phyloP scores from a whole-genome alignment of 148 eudicot genomes.

The Rhododendron ovatum region DNA sequence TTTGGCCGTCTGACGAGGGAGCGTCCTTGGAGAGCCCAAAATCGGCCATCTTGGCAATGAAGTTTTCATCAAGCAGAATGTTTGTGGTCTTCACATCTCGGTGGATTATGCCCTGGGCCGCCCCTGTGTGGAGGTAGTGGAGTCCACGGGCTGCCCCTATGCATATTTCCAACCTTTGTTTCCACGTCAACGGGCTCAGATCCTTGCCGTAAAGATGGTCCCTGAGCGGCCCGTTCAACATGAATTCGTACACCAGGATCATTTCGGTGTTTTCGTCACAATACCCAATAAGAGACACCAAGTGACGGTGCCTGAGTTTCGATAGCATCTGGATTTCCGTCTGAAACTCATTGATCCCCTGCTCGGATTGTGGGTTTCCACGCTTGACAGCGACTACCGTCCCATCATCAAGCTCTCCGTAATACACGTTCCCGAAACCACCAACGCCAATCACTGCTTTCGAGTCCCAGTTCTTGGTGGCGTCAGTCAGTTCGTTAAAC shows the following conservation, averaged over 20 bases:
- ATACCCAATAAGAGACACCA: slow-evolving; percentile 50
- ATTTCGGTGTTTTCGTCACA: slow-evolving; percentile 49
- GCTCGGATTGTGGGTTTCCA: slow-evolving; percentile 47
- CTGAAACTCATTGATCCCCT: slow-evolving; percentile 50
- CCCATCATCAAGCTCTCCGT: slow-evolving; percentile 39
- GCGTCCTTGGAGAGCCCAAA: slow-evolving; percentile 49
- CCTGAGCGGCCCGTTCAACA: slow-evolving; percentile 49
- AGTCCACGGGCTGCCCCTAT: slow-evolving; percentile 50
- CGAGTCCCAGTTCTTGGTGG: slow-evolving; percentile 46
- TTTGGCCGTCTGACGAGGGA: slow-evolving; percentile 30
- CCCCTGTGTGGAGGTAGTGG: slow-evolving; percentile 57
- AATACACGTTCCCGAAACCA: slow-evolving; percentile 51
- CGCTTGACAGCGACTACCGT: slow-evolving; percentile 39
- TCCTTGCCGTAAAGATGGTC: slow-evolving; percentile 40
- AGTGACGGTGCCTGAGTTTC: slow-evolving; percentile 47
- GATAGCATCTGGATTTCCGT: slow-evolving; percentile 47
- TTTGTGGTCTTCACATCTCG: slow-evolving; percentile 55
- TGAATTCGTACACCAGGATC: slow-evolving; percentile 54
- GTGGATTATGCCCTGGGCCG: slow-evolving; percentile 49
- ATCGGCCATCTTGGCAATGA: slow-evolving; percentile 47
- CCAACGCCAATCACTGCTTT: slow-evolving; percentile 45
- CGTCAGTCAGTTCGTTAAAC: slow-evolving; percentile 30
- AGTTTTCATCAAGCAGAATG: slow-evolving; percentile 39
- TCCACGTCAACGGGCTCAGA: slow-evolving; percentile 31
- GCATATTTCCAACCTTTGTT: slow-evolving; percentile 46